Conservation (phyloP, 1,284 basidiomycete species). For the Tilletia caries region DNA sequence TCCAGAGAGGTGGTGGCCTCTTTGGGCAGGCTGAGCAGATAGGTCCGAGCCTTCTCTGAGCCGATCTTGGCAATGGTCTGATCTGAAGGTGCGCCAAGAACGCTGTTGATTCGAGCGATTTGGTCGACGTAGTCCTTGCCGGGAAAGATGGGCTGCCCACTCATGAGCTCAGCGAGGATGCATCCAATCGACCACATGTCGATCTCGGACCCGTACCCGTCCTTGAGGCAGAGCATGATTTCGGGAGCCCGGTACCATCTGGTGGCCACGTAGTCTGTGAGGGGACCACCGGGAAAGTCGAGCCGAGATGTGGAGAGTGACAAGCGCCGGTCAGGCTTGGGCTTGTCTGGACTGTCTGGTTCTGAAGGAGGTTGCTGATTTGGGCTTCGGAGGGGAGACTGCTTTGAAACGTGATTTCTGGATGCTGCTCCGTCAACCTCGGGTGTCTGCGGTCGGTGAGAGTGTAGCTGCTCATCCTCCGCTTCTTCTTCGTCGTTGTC, state of each 20-base stretch:
- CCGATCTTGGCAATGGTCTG: constrained; percentile 43
- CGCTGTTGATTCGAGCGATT: constrained; percentile 47
- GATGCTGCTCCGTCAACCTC: not conserved
- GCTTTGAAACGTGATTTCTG: not conserved
- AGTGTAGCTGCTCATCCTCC: not conserved
- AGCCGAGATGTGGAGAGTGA: constrained; percentile 25
- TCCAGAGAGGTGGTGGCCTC: constrained; percentile 34
- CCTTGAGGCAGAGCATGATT: constrained; percentile 51
- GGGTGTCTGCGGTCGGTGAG: not conserved
- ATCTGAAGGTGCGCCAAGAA: constrained; percentile 46
- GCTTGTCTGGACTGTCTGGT: constrained; percentile 17
- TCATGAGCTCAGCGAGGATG: constrained; percentile 51
- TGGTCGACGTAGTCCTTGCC: constrained; percentile 53
- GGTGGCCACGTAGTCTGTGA: constrained; percentile 52
- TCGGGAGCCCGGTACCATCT: constrained; percentile 53
- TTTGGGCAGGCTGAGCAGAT: constrained; percentile 44
- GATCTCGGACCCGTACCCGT: constrained; percentile 49
- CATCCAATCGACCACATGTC: constrained; percentile 54
- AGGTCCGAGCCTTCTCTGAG: constrained; percentile 43
- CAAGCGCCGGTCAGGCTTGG: constrained; percentile 23
- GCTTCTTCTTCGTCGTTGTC: not conserved
- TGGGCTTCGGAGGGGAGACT: constrained; percentile 8
- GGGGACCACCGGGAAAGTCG: constrained; percentile 49
- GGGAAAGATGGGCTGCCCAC: constrained; percentile 47
- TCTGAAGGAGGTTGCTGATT: not conserved